Percentiles rank a stretch among this genome's conserved stretches.
Evolutionary conservation across 192 early-diverging fungal genomes (phyloP).

Genomic region (Coemansia sp.): DNA sequence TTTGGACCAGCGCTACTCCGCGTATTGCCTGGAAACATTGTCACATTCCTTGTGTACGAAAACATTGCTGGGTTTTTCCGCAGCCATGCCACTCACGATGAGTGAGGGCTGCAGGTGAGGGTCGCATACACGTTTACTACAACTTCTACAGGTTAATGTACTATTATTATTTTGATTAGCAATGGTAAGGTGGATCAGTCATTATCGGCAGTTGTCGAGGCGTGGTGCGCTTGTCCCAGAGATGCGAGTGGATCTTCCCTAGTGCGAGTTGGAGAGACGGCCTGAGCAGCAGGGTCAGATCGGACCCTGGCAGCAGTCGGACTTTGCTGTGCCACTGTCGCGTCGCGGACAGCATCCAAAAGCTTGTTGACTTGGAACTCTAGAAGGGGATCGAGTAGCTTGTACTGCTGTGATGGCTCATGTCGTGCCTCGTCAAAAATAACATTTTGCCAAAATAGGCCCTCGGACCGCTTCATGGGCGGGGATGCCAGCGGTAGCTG

Average conservation of each 20-base stretch:
- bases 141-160: background rate
- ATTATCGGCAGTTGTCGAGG: background rate
- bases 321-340: conserved; percentile 18
- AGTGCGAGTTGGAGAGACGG: background rate
- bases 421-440: conserved; percentile 42
- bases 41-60: conserved; percentile 98
- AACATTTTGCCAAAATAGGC: conserved; percentile 35
- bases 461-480: conserved; percentile 6
- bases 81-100: conserved; percentile 38
- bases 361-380: conserved; percentile 51
- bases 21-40: conserved; percentile 89
- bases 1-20: conserved; percentile 82
- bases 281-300: background rate
- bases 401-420: conserved; percentile 50
- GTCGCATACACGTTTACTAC: background rate
- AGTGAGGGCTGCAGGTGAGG: background rate
- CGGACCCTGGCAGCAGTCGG: conserved; percentile 10
- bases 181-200: background rate
- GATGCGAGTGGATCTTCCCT: background rate
- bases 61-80: conserved; percentile 63
- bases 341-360: conserved; percentile 37
- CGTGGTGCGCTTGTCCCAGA: background rate
- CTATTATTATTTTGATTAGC: background rate
- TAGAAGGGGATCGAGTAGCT: conserved; percentile 48
- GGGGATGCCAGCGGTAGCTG: background rate